Evolutionary conservation across 805 yeast genomes (phyloP).

Genomic region (Debaryomyces prosopidis): DNA sequence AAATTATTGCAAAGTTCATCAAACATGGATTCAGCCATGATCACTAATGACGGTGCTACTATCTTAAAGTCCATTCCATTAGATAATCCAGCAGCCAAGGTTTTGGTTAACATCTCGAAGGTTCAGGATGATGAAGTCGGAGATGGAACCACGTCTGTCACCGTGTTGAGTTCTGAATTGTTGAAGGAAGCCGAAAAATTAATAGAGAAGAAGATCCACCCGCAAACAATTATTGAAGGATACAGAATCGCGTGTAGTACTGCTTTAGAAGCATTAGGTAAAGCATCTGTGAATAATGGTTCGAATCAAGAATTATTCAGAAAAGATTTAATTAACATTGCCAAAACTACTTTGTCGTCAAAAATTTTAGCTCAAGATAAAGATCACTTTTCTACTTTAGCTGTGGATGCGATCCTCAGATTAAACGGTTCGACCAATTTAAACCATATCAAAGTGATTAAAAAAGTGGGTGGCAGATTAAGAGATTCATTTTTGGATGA

Average conservation of each 20-base stretch:
- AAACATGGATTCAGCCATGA: constrained; percentile 66
- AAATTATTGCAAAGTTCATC: constrained; percentile 86
- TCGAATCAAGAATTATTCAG: constrained; percentile 59
- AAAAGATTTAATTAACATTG: constrained; percentile 78
- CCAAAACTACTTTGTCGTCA: constrained; percentile 90
- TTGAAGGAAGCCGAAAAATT: constrained; percentile 92
- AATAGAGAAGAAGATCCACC: constrained; percentile 91
- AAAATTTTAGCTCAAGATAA: constrained; percentile 95
- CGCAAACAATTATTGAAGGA: constrained; percentile 97
- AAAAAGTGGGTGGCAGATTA: constrained; percentile 90
- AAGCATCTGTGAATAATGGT: constrained; percentile 74
- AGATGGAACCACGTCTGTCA: constrained; percentile 96
- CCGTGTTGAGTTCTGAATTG: constrained; percentile 86
- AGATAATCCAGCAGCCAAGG: constrained; percentile 97
- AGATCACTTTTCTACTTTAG: constrained; percentile 81
- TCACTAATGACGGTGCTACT: constrained; percentile 98
- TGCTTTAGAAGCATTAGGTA: constrained; percentile 80
- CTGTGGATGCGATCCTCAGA: constrained; percentile 91
- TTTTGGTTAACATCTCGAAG: constrained; percentile 88
- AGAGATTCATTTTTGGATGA: constrained; percentile 93
- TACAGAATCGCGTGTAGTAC: constrained; percentile 83
- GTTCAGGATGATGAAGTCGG: constrained; percentile 99
- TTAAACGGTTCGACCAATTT: constrained; percentile 84
- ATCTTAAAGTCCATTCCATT: constrained; percentile 90
- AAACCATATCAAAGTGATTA: constrained; percentile 90